phyloP scores from a whole-genome alignment of 257 asterid species.

The Solanum bukasovii region DNA sequence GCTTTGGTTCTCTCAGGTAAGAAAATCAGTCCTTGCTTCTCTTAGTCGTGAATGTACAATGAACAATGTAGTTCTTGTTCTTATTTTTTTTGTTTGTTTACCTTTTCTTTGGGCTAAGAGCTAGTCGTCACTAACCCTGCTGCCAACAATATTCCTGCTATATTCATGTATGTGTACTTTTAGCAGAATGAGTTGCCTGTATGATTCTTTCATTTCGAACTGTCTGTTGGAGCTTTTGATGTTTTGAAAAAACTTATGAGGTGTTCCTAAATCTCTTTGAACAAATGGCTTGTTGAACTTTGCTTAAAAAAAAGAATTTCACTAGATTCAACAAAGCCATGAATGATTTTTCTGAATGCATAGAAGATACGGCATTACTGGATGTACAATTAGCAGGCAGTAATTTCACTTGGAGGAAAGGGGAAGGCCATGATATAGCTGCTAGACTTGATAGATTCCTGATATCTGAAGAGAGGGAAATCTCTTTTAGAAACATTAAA shows the following conservation, averaged over 20 bases:
- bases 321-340: neutral
- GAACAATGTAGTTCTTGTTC: neutral
- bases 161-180: neutral
- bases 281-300: neutral
- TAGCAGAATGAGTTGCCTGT: neutral
- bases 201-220: neutral
- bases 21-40: neutral
- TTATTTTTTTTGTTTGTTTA: neutral
- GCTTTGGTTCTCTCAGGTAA: conserved; percentile 73
- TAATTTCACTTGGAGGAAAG: neutral
- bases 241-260: neutral
- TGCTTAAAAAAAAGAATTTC: neutral
- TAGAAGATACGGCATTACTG: neutral
- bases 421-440: neutral
- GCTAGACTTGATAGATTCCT: neutral
- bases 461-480: neutral
- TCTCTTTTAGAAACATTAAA: neutral
- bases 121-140: neutral
- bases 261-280: neutral
- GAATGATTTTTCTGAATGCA: neutral
- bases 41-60: neutral
- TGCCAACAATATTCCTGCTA: neutral
- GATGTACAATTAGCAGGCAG: neutral
- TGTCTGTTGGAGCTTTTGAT: neutral
- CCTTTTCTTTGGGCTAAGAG: neutral